phyloP scores from a whole-genome alignment of 2,329 filamentous ascomycete genomes.

The Zarea fungicola region DNA sequence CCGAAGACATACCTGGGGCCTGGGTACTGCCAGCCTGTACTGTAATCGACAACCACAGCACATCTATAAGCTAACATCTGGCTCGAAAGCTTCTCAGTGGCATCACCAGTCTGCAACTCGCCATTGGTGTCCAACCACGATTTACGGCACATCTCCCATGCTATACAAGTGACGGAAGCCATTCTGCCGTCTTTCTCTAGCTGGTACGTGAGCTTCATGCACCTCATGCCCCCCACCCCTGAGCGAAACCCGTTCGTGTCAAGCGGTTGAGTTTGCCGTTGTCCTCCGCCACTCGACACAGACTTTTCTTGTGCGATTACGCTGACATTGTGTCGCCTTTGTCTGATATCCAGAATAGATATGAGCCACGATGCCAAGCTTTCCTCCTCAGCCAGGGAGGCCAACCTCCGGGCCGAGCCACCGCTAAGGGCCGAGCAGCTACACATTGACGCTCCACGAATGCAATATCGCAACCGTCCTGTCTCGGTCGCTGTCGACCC shows the following conservation, averaged over 20 bases:
- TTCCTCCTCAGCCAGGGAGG: slow-evolving; percentile 21
- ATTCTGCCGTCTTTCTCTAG: slow-evolving; percentile 1
- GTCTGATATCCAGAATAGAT: slow-evolving; percentile 17
- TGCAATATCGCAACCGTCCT: slow-evolving; percentile 56
- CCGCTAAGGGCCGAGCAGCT: slow-evolving; percentile 3
- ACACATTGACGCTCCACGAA: slow-evolving; percentile 36
- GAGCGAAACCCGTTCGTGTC: background rate
- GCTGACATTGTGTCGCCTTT: slow-evolving; percentile 16
- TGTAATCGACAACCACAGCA: background rate
- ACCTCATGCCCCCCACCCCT: background rate
- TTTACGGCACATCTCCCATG: slow-evolving; percentile 6
- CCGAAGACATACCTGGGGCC: too few relatives aligned
- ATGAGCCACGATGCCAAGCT: slow-evolving; percentile 29
- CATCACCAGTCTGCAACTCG: slow-evolving; percentile 9
- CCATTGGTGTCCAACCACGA: slow-evolving; percentile 7
- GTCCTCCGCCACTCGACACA: background rate
- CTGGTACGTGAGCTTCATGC: background rate
- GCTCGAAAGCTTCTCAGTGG: background rate
- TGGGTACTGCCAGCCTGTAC: background rate
- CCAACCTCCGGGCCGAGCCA: slow-evolving; percentile 7
- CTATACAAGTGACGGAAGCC: background rate
- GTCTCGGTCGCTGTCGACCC: slow-evolving; percentile 83
- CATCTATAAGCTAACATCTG: background rate
- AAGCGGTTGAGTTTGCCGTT: background rate
- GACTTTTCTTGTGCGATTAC: background rate